phyloP scores from a whole-genome alignment of 768 basidiomycete genomes.

The Agrocybe pediades region DNA sequence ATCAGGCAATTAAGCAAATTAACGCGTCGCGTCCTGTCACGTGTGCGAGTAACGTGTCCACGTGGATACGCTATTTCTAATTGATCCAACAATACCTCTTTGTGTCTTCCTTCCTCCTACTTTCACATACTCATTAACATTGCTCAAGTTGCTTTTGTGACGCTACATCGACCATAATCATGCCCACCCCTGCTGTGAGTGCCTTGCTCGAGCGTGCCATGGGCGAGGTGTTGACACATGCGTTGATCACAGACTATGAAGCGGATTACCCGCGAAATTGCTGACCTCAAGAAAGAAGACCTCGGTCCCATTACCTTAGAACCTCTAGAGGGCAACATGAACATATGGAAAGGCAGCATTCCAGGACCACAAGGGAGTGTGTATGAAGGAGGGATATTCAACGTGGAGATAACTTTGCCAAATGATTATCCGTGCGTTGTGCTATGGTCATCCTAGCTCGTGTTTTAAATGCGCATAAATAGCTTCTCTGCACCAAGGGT shows the following conservation, averaged over 20 bases:
- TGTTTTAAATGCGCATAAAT: slow-evolving; percentile 6
- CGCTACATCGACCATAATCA: no score
- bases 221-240: background rate
- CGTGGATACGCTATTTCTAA: background rate
- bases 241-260: slow-evolving; percentile 52
- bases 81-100: background rate
- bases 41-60: background rate
- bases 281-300: slow-evolving; percentile 82
- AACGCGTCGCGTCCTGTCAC: background rate
- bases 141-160: no score
- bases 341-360: slow-evolving; percentile 74
- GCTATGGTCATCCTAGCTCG: slow-evolving; percentile 4
- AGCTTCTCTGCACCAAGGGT: slow-evolving; percentile 83
- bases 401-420: slow-evolving; percentile 65
- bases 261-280: slow-evolving; percentile 82
- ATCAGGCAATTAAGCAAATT: no score
- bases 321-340: slow-evolving; percentile 66
- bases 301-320: slow-evolving; percentile 69
- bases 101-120: background rate
- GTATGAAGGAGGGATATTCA: slow-evolving; percentile 79
- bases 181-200: slow-evolving; percentile 1
- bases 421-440: slow-evolving; percentile 78
- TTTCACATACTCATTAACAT: no score
- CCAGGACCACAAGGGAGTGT: slow-evolving; percentile 83
- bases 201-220: no score